Base-by-base conservation (phyloP, 192 early-diverging fungal genomes). In the Mortierella claussenii region DNA sequence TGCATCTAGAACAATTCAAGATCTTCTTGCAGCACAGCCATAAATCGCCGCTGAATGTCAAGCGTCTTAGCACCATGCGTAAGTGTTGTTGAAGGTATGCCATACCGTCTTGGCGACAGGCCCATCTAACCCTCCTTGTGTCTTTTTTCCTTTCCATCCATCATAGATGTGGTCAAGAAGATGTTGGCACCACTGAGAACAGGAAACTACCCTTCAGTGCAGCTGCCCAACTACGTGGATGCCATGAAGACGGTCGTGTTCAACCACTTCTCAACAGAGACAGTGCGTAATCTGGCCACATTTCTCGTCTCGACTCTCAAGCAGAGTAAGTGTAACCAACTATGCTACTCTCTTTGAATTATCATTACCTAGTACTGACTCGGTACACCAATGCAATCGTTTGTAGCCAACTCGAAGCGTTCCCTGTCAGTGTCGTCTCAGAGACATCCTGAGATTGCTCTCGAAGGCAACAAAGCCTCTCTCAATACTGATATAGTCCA, bases 301-400 rank as follows among this genome's bases (percentile, higher is more conserved):
- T 91, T 86, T 67, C 63, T 92, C 15, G 87, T 89, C 9, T 85
- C 86, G 17, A 88, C 87, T 23, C 54, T 89, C 8, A 84, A 87
- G 53, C 82, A 88, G 32, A 65, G 84, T 86, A 80, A 48, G 79
- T 53, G 18, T n/a, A n/a, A n/a, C n/a, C n/a, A n/a, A n/a, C n/a
- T n/a, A n/a, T n/a, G n/a, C n/a, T n/a, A n/a, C n/a, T n/a, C n/a
- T n/a, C n/a, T n/a, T n/a, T n/a, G n/a, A n/a, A n/a, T n/a, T n/a
- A n/a, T n/a, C n/a, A n/a, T n/a, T n/a, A n/a, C n/a, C n/a, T n/a
- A n/a, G n/a, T n/a, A n/a, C n/a, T n/a, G n/a, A n/a, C n/a, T n/a
- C n/a, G n/a, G n/a, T n/a, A n/a, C n/a, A n/a, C n/a, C n/a, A n/a
- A n/a, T n/a, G n/a, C n/a, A n/a, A 20, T 28, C 21, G 49, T 0